phyloP scores from a whole-genome alignment of 495 filamentous ascomycete genomes.

The Podospora australis region DNA sequence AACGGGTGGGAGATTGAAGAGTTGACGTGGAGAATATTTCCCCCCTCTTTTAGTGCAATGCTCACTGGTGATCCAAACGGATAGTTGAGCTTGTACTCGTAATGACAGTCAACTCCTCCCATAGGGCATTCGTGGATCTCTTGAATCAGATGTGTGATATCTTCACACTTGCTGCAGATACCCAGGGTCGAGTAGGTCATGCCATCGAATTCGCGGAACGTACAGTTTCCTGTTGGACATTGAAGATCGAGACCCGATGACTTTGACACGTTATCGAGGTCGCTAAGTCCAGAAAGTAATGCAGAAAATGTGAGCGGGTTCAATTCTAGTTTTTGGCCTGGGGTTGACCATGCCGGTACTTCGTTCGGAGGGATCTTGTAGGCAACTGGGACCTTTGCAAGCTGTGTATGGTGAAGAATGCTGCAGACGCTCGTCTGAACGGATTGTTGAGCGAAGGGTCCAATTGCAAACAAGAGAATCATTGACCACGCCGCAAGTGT shows the following conservation, averaged over 20 bases:
- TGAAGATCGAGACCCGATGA: not conserved
- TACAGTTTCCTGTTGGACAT: not conserved
- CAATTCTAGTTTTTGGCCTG: not conserved
- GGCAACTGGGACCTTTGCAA: not conserved
- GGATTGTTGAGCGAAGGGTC: not conserved
- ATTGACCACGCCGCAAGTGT: not conserved
- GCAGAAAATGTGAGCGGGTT: too few relatives aligned
- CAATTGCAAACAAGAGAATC: not conserved
- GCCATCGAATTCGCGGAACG: not conserved
- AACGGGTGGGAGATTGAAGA: not conserved
- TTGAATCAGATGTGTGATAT: not conserved
- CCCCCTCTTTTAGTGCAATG: too few relatives aligned
- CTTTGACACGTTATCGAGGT: not conserved
- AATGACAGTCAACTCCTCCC: too few relatives aligned
- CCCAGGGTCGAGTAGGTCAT: not conserved
- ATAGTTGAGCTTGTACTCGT: too few relatives aligned
- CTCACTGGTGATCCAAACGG: too few relatives aligned
- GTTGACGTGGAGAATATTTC: too few relatives aligned
- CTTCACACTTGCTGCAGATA: not conserved
- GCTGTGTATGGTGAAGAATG: not conserved
- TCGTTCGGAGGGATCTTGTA: not conserved
- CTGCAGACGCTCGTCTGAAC: not conserved
- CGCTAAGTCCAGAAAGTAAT: not conserved
- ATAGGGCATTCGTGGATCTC: not conserved
- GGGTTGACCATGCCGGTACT: not conserved